A percentile compares a stretch with the other conserved stretches of the same genome.
These are phyloP conservation scores for Exsudoporus frostii DNA, from an alignment of 768 basidiomycete species.

Conservation along the genomic window DNA sequence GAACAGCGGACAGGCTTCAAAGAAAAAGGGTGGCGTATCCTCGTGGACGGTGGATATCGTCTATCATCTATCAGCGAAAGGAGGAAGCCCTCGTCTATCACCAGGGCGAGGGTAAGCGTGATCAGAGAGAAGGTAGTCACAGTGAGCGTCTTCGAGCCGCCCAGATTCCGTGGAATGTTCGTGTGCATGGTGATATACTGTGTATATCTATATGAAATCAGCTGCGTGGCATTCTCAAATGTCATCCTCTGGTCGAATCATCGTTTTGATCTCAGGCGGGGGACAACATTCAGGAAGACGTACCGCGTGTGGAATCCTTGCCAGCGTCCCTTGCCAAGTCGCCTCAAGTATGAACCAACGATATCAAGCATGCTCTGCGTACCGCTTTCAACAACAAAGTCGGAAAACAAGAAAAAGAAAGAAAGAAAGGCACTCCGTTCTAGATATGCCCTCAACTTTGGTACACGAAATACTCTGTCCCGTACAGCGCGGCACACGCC, in stretches of 20 bases:
- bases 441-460: slow-evolving; percentile 17
- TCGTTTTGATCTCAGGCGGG: background rate
- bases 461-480: slow-evolving; percentile 29
- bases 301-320: no score
- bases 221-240: background rate
- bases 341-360: background rate
- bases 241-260: background rate
- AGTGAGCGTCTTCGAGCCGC: background rate
- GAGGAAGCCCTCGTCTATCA: background rate
- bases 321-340: background rate
- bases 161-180: background rate
- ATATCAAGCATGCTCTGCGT: background rate
- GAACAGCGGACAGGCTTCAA: background rate
- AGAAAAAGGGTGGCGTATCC: background rate
- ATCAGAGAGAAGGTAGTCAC: background rate
- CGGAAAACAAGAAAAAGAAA: background rate
- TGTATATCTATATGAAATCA: background rate
- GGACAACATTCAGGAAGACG: background rate
- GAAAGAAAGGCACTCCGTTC: background rate
- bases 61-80: no score
- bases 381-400: background rate
- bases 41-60: no score
- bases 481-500: slow-evolving; percentile 27
- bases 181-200: background rate
- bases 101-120: background rate